Base-by-base conservation (phyloP, 371 early-diverging fungal genomes). In the Haplosporangium sp. region DNA sequence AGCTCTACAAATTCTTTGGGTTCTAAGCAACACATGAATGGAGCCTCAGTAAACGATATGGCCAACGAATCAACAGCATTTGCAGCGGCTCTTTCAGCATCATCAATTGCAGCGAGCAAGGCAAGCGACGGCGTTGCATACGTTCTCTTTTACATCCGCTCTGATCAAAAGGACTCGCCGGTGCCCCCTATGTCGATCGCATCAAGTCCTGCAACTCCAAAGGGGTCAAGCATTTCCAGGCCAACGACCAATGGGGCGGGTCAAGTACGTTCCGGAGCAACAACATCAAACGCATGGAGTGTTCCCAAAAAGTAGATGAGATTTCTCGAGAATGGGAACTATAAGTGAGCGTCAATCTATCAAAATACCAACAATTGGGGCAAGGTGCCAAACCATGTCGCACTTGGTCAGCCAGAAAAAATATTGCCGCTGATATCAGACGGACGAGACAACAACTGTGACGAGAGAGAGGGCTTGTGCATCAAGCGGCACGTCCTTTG, bases 101-200 rank as follows among this genome's bases (percentile, higher is more conserved):
- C 77, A 7, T 65, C 73, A 51, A 42, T 73, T 43, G 47, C 66
- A 16, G 75, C 69, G 20, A 85, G 68, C 74, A 81, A 66, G 63
- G 65, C 55, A 67, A 83, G 82, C 69, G 89, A 73, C 42, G 74
- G 81, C 12, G 80, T 82, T 6, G 87, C 90, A 6, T 90, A 90
- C 56, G 82, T 90, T n/a, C 73, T 90, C 18, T 86, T 90, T 42
- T 90, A 90, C 71, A 83, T 85, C 61, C 73, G 80, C 5, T 62
- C 80, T 9, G 80, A 79, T 56, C 73, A 67, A 51, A 79, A 64
- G 59, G 38, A 45, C 6, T 20, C 73, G 5, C 43, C 67, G 9
- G 8, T 59, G 20, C 16, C 66, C 5, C 23, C 64, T 37, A 47
- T 36, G n/a, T 21, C 50, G 13, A 37, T 58, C 2, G 55, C 54